A percentile compares a stretch with the other conserved stretches of the same genome.
These are phyloP conservation scores for Coleophoma crateriformis DNA, from an alignment of 2,329 filamentous ascomycete genomes.

Conservation along the genomic window DNA sequence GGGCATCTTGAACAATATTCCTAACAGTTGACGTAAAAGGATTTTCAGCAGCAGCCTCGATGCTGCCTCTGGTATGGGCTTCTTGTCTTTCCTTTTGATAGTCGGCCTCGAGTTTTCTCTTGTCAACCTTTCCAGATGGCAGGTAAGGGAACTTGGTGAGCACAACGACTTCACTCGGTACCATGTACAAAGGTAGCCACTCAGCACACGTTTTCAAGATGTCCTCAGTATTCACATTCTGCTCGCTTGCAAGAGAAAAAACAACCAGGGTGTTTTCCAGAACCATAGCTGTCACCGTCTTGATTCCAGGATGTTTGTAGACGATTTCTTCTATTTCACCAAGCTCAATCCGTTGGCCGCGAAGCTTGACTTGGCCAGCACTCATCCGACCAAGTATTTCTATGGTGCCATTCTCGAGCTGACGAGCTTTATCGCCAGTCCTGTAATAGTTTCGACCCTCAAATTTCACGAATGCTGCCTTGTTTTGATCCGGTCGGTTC, in stretches of 20 bases:
- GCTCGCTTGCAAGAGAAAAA: slow-evolving; percentile 46
- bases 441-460: slow-evolving; percentile 65
- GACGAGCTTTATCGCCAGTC: slow-evolving; percentile 76
- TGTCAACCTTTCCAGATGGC: slow-evolving; percentile 79
- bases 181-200: slow-evolving; percentile 81
- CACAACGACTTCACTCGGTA: slow-evolving; percentile 67
- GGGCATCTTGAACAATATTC: slow-evolving; percentile 13
- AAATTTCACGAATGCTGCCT: slow-evolving; percentile 63
- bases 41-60: slow-evolving; percentile 17
- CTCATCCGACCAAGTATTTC: slow-evolving; percentile 79
- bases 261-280: slow-evolving; percentile 64
- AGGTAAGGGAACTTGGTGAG: slow-evolving; percentile 64
- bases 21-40: slow-evolving; percentile 11
- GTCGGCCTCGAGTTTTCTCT: slow-evolving; percentile 52
- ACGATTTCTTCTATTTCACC: slow-evolving; percentile 72
- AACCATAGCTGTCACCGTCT: slow-evolving; percentile 62
- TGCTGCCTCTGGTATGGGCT: slow-evolving; percentile 5
- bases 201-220: slow-evolving; percentile 57
- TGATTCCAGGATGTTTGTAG: slow-evolving; percentile 54
- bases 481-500: slow-evolving; percentile 73
- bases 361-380: slow-evolving; percentile 78
- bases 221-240: slow-evolving; percentile 28
- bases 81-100: slow-evolving; percentile 34
- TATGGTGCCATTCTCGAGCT: slow-evolving; percentile 63
- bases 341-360: slow-evolving; percentile 77